Evolutionary conservation across 2,329 filamentous ascomycete genomes (phyloP), one percentile per base, ranked within the genome.

Genomic region (Bimuria novae-zelandiae): DNA sequence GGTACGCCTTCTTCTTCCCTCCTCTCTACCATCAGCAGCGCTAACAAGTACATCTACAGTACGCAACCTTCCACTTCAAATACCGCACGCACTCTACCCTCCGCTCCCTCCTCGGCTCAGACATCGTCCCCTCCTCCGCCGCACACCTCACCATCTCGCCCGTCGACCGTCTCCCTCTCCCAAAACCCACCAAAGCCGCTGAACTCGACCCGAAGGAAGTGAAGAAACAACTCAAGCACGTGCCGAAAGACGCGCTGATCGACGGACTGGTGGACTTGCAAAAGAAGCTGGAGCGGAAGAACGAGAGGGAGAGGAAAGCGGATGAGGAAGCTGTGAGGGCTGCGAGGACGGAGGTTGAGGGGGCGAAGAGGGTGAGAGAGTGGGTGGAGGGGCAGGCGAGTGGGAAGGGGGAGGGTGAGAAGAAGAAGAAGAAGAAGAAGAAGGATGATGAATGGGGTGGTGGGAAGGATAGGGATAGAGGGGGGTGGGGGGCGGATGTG

Each of bases 41-140:
- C 36, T 46, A 27, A 53, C 30, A 47, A 27, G 2, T 33, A 1
- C 23, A 32, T 17, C 22, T n/a, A 11, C 74, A 76, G 21, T 80
- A 78, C 52, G 78, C 77, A 0, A 73, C 80, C 10, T 80, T 80
- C 60, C 70, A 71, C n/a, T 80, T 80, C 71, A 76, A 76, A 48
- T 80, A 79, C 52, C 71, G 77, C 2, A 73, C 67, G 16, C 52
- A 51, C 41, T 46, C 42, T 2, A 51, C 65, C 14, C 58, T 80
- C 27, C 64, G 71, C 55, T 57, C 65, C 36, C 69, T 78, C 27
- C 61, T 77, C 41, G 59, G 56, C 27, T 35, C 30, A 4, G 35
- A 25, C 1, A 25, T 56, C 43, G 43, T 46, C 8, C 43, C 43
- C 10, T 23, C 43, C 19, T 30, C 35, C n/a, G 12, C 37, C 19